Evolutionary conservation across 1,284 basidiomycete species (phyloP).

Genomic region (Irpex sp.): DNA sequence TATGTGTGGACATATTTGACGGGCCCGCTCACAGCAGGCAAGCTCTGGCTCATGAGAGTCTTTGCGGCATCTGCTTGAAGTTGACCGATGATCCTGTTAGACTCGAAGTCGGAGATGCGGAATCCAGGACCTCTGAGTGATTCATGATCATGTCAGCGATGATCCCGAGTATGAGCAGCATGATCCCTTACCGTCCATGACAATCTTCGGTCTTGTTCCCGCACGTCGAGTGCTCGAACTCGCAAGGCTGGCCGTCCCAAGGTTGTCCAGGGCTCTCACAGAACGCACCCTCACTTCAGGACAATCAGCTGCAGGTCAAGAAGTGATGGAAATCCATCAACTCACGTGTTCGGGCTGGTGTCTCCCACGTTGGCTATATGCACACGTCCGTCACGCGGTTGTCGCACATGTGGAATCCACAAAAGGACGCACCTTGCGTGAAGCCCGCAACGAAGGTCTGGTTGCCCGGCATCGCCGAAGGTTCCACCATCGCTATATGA

Average conservation of each 20-base stretch:
- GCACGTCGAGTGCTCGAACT: conserved; percentile 68
- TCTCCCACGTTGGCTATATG: conserved; percentile 70
- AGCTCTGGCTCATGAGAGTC: conserved; percentile 48
- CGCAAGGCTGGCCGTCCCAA: conserved; percentile 64
- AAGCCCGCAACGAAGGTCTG: conserved; percentile 74
- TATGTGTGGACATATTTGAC: conserved; percentile 68
- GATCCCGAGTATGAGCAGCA: neutral
- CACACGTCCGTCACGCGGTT: neutral
- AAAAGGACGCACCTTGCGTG: conserved; percentile 50
- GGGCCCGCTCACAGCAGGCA: conserved; percentile 47
- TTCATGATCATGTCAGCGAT: neutral
- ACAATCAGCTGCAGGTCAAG: neutral
- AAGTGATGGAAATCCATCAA: conserved; percentile 12
- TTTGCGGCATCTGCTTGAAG: conserved; percentile 64
- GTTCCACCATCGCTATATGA: conserved; percentile 54
- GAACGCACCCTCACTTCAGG: conserved; percentile 59
- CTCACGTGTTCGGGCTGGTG: conserved; percentile 74
- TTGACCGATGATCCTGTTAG: conserved; percentile 66
- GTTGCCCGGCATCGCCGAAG: conserved; percentile 62
- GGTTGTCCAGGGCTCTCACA: conserved; percentile 71
- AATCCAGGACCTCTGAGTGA: conserved; percentile 65
- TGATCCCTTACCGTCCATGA: conserved; percentile 56
- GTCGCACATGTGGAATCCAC: neutral
- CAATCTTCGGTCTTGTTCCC: conserved; percentile 66
- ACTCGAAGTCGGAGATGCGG: conserved; percentile 67